Evolutionary conservation across 2,329 filamentous ascomycete species (phyloP).

Genomic region (Saccharata proteae): DNA sequence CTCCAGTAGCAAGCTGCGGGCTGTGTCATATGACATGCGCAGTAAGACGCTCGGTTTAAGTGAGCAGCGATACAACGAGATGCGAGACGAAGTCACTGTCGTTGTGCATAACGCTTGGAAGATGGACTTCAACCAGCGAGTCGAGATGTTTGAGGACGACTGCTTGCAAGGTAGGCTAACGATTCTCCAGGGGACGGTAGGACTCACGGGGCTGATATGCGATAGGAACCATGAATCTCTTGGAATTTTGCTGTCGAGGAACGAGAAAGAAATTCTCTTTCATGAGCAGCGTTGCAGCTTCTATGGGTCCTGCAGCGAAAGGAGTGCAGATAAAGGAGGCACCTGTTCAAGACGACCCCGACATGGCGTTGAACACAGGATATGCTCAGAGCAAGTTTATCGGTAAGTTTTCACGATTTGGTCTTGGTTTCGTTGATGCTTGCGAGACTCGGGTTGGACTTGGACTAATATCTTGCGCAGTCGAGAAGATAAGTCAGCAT

Average conservation of each 20-base stretch:
- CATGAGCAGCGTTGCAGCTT: conserved; percentile 9
- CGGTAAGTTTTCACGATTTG: not conserved
- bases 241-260: conserved; percentile 15
- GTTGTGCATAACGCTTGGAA: conserved; percentile 20
- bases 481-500: conserved; percentile 7
- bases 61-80: conserved; percentile 7
- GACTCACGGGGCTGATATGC: not conserved
- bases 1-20: conserved; percentile 7
- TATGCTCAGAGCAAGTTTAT: conserved; percentile 11
- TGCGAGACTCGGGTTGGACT: too few relatives aligned
- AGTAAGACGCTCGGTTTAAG: conserved; percentile 1
- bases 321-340: conserved; percentile 2
- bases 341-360: conserved; percentile 6
- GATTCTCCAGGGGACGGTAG: too few relatives aligned
- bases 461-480: too few relatives aligned
- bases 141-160: conserved; percentile 18
- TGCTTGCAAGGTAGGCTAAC: conserved; percentile 12
- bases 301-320: conserved; percentile 6
- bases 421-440: not conserved
- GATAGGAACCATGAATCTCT: conserved; percentile 17
- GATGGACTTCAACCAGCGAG: conserved; percentile 18
- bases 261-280: conserved; percentile 12
- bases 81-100: conserved; percentile 14
- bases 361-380: conserved; percentile 8
- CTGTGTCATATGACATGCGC: conserved; percentile 5